Conservation (phyloP, 2,329 filamentous ascomycete genomes). For the Mollisiaceae sp. region DNA sequence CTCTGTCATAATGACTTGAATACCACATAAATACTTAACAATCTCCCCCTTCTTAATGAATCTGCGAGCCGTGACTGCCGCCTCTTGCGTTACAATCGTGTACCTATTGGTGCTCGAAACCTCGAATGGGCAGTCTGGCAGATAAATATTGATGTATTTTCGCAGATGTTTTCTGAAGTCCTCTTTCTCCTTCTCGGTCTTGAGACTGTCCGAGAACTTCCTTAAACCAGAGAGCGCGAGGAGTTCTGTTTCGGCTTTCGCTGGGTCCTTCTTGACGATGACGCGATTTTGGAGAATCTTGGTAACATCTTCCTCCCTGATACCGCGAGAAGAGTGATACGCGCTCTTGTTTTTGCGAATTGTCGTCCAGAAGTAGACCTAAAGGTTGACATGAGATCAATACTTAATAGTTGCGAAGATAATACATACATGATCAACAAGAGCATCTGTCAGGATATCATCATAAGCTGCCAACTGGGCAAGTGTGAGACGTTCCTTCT, state of each 20-base stretch:
- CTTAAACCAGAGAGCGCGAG: conserved; percentile 74
- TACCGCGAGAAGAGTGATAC: conserved; percentile 82
- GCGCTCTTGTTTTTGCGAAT: conserved; percentile 93
- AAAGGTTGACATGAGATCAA: conserved; percentile 21
- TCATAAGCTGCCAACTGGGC: conserved; percentile 91
- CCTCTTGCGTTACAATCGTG: conserved; percentile 81
- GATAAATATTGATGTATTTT: conserved; percentile 91
- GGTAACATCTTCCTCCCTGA: conserved; percentile 65
- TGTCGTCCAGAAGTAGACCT: conserved; percentile 96
- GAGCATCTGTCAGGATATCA: conserved; percentile 91
- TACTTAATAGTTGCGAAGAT: conserved; percentile 3
- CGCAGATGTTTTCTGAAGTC: conserved; percentile 86
- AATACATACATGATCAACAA: conserved; percentile 86
- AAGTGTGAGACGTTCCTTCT: conserved; percentile 79
- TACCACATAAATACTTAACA: conserved; percentile 89
- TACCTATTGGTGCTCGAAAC: conserved; percentile 94
- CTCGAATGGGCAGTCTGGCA: conserved; percentile 93
- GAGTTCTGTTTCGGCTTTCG: conserved; percentile 73
- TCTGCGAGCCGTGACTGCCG: conserved; percentile 80
- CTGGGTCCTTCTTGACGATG: conserved; percentile 74
- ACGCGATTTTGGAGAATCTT: conserved; percentile 68
- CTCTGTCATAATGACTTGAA: conserved; percentile 89
- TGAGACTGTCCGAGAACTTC: conserved; percentile 71
- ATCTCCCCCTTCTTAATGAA: conserved; percentile 81
- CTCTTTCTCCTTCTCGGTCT: conserved; percentile 78